Base-by-base conservation (phyloP, 1,284 basidiomycete species). In the Moesziomyces parantarcticus region DNA sequence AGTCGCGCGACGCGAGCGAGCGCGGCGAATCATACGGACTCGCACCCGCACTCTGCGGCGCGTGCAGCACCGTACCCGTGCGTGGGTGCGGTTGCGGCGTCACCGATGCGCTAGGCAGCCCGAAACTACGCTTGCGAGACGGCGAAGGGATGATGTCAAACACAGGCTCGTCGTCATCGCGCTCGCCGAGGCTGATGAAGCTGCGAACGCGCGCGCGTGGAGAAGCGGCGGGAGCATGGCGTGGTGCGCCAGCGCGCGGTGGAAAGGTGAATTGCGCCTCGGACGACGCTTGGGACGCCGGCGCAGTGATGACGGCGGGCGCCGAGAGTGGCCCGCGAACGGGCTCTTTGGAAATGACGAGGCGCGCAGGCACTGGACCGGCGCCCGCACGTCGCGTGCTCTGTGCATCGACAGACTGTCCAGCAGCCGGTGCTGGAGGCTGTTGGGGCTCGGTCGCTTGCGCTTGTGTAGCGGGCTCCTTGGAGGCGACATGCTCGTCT, bases 141-240 rank as follows among this genome's bases (percentile, higher is more conserved):
- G 61, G 67, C 11, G 67, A 70, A 20, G 58, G 61, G 16, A 70
- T 40, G 22, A 70, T 70, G 14, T 70, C 67, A 22, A 70, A 64
- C 2, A 41, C 41, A 20, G 67, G 61, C 54, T 64, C 67, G 26
- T 70, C 61, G 42, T 70, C 61, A 16, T 69, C 56, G 25, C 26
- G 34, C 16, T 46, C 50, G 8, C 51, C 49, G 41, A 59, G 52
- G 45, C 59, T 58, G 52, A 36, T 41, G 25, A 51, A 54, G 51
- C 56, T 62, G 48, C 56, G 58, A 13, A 52, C 32, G 8, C 44
- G 58, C 6, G 43, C 20, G 9, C 26, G 36, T 11, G 55, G 41
- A 1, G 47, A 43, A 13, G 51, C 29, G 20, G 32, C 39, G 2
- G 52, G 52, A 39, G 44, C 50, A 3, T 46, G 54, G 5, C 26